Percentiles rank a stretch among this genome's conserved stretches.
Evolutionary conservation across 805 yeast species (phyloP).

Genomic region (Metschnikowia colocasiae): DNA sequence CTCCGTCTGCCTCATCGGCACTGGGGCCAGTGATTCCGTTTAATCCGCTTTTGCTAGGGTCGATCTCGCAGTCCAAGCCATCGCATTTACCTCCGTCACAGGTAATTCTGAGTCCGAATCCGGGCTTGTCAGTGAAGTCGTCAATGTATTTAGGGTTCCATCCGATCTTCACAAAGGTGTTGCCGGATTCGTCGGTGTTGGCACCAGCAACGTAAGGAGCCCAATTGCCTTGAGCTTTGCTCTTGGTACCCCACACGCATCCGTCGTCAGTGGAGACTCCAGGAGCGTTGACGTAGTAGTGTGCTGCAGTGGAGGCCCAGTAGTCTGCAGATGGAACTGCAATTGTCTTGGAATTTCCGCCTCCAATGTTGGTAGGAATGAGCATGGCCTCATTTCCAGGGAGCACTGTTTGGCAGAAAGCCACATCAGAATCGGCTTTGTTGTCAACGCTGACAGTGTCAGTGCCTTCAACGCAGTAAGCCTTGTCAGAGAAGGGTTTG

Average conservation of each 20-base stretch:
- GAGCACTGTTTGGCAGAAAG: conserved; percentile 88
- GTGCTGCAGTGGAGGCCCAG: conserved; percentile 86
- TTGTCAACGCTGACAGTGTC: conserved; percentile 69
- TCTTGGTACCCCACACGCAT: conserved; percentile 77
- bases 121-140: conserved; percentile 55
- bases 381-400: conserved; percentile 96
- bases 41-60: conserved; percentile 60
- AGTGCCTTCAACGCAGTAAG: conserved; percentile 72
- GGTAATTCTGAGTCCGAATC: conserved; percentile 66
- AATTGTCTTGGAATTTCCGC: conserved; percentile 45
- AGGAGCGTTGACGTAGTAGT: conserved; percentile 79
- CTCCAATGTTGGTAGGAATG: conserved; percentile 71
- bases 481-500: conserved; percentile 54
- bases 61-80: conserved; percentile 80
- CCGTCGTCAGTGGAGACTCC: conserved; percentile 74
- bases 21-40: conserved; percentile 49
- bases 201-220: conserved; percentile 92
- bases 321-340: conserved; percentile 86
- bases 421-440: conserved; percentile 55
- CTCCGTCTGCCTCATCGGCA: conserved; percentile 50
- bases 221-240: conserved; percentile 82
- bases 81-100: conserved; percentile 68
- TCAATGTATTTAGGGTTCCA: conserved; percentile 88
- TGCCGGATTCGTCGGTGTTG: conserved; percentile 65
- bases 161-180: conserved; percentile 79